These are phyloP conservation scores for Phytophthora capsici DNA, from an alignment of 352 stramenopile genomes.

Conservation along the genomic window DNA sequence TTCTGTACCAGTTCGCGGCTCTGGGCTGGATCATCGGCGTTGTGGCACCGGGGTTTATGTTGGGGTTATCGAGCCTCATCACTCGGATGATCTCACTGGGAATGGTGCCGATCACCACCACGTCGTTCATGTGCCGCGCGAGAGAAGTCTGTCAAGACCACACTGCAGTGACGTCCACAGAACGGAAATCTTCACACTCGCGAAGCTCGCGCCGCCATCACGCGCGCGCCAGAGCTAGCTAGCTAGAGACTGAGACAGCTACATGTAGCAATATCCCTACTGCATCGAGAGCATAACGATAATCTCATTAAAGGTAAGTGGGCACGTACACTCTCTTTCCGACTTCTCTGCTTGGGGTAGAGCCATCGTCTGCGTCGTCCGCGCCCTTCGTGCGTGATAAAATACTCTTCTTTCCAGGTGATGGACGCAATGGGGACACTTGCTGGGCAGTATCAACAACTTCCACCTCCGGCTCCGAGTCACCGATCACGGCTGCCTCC, in stretches of 20 bases:
- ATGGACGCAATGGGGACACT: conserved; percentile 2
- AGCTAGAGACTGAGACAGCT: conserved; percentile 14
- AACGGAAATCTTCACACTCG: conserved; percentile 23
- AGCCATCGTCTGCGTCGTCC: conserved; percentile 2
- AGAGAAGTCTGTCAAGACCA: conserved; percentile 42
- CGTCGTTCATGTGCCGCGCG: conserved; percentile 57
- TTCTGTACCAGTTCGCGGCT: conserved; percentile 56
- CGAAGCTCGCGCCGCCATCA: conserved; percentile 36
- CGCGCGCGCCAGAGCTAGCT: conserved; percentile 41
- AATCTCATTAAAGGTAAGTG: conserved; percentile 27
- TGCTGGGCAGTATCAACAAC: background rate
- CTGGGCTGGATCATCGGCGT: conserved; percentile 48
- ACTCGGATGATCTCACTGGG: conserved; percentile 72
- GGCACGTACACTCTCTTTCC: conserved; percentile 34
- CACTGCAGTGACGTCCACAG: background rate
- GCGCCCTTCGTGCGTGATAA: conserved; percentile 25
- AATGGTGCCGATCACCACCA: conserved; percentile 80
- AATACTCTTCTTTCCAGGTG: conserved; percentile 17
- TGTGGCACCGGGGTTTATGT: conserved; percentile 54
- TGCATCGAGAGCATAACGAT: conserved; percentile 1
- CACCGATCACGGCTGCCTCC: conserved; percentile 7
- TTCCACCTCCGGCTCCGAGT: conserved; percentile 15
- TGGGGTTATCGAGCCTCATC: conserved; percentile 72
- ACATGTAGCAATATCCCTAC: background rate
- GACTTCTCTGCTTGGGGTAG: background rate